Evolutionary conservation across 768 basidiomycete genomes (phyloP), one percentile per base, ranked within the genome.

Genomic region (Mycena epipterygia): DNA sequence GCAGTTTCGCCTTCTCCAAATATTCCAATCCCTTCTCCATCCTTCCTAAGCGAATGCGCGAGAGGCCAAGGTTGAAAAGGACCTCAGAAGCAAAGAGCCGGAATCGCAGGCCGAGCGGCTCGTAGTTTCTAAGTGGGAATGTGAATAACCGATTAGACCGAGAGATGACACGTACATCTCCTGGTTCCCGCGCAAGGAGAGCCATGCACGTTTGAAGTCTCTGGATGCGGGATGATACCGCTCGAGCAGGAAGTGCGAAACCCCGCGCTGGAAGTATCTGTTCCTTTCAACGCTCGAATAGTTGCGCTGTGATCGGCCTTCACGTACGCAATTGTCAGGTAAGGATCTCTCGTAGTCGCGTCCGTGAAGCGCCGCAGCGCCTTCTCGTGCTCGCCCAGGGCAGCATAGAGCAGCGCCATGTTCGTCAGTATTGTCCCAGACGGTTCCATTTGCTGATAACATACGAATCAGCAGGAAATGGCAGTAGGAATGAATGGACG

Each of bases 231-330:
- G 57, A 6, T 41, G 56, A 29, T 70, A 64, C 1, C 68, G 68
- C 41, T 58, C 63, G 1, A 70, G 63, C 5, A 70, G 48, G 19
- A 70, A 70, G 42, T 70, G 55, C 3, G 68, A 70, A 12, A 70
- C 68, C 6, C 68, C 68, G 39, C 68, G 57, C 42, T 70, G 68
- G 30, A 70, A 70, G 19, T 70, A 70, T 27, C 68, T 69, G 35
- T 19, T 37, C 41, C 19, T 3, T 2, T 21, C 13, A 13, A 7
- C 2, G 9, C 37, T n/a, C 21, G 25, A 37, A 11, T 11, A 21
- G 1, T 21, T 17, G 3, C 0, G 41, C 14, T 33, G 19, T 39
- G 12, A 16, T 13, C 21, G 30, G 27, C 9, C 14, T 25, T 37
- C 25, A 64, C 68, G 39, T 30, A 70, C 68, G 68, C 12, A 5